These are phyloP conservation scores for Claviceps humidiphila DNA, from an alignment of 2,329 filamentous ascomycete species.

Conservation along the genomic window DNA sequence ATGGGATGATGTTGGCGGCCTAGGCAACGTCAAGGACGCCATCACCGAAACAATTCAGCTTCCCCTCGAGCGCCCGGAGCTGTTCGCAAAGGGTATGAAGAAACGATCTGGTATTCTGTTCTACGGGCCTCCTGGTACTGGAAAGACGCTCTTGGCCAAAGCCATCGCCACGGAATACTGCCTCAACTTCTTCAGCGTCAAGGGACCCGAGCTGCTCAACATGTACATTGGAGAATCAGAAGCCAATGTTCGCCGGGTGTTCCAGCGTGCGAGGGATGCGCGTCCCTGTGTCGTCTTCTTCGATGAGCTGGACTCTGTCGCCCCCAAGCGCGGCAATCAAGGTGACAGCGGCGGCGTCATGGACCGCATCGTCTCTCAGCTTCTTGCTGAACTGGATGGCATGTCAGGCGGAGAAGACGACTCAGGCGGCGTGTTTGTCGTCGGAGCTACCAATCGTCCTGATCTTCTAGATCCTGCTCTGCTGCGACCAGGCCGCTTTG, in stretches of 20 bases:
- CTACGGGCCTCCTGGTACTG: slow-evolving; percentile 81
- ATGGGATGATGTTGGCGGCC: slow-evolving; percentile 90
- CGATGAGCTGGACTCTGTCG: slow-evolving; percentile 84
- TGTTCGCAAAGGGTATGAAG: slow-evolving; percentile 96
- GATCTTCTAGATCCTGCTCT: slow-evolving; percentile 86
- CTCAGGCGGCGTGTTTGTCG: slow-evolving; percentile 82
- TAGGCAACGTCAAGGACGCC: slow-evolving; percentile 92
- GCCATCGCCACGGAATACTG: slow-evolving; percentile 90
- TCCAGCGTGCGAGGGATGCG: slow-evolving; percentile 75
- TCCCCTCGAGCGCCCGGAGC: slow-evolving; percentile 77
- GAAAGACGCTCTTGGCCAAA: slow-evolving; percentile 85
- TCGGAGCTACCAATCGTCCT: slow-evolving; percentile 89
- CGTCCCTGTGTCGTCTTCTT: slow-evolving; percentile 87
- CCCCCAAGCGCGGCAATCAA: slow-evolving; percentile 92
- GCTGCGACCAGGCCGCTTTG: slow-evolving; percentile 79
- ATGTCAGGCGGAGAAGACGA: slow-evolving; percentile 84
- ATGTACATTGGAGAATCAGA: slow-evolving; percentile 96
- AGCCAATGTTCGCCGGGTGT: slow-evolving; percentile 79
- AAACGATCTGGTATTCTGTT: slow-evolving; percentile 90
- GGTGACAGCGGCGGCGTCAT: slow-evolving; percentile 95
- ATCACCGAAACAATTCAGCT: slow-evolving; percentile 93
- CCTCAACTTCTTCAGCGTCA: slow-evolving; percentile 88
- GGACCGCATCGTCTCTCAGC: slow-evolving; percentile 91
- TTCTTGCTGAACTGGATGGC: slow-evolving; percentile 88
- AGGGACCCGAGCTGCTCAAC: slow-evolving; percentile 81